Evolutionary conservation across 345 rosid species (phyloP).

Genomic region (Eucalyptus urophylla): DNA sequence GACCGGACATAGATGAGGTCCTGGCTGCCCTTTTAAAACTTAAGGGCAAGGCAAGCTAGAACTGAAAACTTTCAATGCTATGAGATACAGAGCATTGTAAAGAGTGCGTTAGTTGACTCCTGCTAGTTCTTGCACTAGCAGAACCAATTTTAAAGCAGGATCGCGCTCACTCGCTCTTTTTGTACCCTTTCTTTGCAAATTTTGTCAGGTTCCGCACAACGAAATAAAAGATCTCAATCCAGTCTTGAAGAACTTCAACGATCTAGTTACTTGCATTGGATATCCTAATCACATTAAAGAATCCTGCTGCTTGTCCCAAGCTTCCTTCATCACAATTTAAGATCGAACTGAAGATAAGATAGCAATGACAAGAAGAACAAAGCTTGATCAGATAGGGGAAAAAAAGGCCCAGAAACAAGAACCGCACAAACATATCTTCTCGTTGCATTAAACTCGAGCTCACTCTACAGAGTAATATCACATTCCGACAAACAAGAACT

Average conservation of each 20-base stretch:
- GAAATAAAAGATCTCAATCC: background rate
- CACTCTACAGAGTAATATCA: background rate
- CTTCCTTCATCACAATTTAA: background rate
- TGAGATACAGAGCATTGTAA: background rate
- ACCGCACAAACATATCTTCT: background rate
- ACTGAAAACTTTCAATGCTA: background rate
- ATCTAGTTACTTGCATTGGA: background rate
- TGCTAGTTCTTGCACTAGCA: background rate
- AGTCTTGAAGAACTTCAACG: background rate
- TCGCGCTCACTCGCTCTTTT: background rate
- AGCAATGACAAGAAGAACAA: background rate
- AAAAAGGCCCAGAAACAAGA: background rate
- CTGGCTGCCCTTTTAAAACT: constrained; percentile 36
- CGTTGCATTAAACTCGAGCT: background rate
- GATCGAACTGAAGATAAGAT: background rate
- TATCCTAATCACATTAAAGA: background rate
- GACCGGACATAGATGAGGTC: constrained; percentile 53
- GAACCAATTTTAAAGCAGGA: background rate
- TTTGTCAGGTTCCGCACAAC: background rate
- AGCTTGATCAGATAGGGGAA: background rate
- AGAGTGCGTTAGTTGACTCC: background rate
- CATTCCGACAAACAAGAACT: background rate
- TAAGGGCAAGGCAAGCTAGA: background rate
- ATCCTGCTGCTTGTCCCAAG: background rate
- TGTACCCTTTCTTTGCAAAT: background rate